Conservation (phyloP, 2,329 filamentous ascomycete genomes). For the Colletotrichum shisoi region DNA sequence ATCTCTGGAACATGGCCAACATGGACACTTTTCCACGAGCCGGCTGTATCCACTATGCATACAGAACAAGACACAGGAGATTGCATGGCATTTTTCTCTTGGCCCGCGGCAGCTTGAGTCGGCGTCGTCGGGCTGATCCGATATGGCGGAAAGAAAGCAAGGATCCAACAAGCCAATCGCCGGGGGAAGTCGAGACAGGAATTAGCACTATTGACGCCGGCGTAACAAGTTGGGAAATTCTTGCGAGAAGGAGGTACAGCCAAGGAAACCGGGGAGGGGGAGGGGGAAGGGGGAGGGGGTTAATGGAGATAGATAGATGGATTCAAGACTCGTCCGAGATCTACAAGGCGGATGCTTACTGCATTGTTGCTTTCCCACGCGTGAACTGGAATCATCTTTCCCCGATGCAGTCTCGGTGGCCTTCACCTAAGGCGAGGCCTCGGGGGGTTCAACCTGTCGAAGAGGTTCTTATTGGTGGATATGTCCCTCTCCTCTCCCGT, state of each 20-base stretch:
- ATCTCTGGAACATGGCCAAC: constrained; percentile 12
- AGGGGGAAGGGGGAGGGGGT: no score
- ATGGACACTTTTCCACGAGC: background rate
- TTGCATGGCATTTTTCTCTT: background rate
- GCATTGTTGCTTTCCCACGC: constrained; percentile 20
- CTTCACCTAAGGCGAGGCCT: no score
- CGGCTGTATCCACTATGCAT: background rate
- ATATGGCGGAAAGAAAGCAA: no score
- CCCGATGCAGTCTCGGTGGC: no score
- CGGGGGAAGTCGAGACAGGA: background rate
- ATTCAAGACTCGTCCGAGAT: background rate
- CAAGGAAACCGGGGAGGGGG: background rate
- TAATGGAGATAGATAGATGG: no score
- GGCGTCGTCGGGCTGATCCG: no score
- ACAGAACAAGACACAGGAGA: constrained; percentile 3
- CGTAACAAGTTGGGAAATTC: constrained; percentile 17
- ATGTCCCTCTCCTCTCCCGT: background rate
- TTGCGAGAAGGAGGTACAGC: constrained; percentile 15
- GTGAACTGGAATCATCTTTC: no score
- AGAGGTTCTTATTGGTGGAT: constrained; percentile 28
- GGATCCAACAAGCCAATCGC: background rate
- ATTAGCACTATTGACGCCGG: constrained; percentile 12
- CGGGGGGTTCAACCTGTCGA: background rate
- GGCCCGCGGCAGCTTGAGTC: no score
- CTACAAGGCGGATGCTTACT: constrained; percentile 10